These are phyloP conservation scores for Ceratocystis diversiconidia DNA, from an alignment of 2,329 filamentous ascomycete genomes.

Conservation along the genomic window DNA sequence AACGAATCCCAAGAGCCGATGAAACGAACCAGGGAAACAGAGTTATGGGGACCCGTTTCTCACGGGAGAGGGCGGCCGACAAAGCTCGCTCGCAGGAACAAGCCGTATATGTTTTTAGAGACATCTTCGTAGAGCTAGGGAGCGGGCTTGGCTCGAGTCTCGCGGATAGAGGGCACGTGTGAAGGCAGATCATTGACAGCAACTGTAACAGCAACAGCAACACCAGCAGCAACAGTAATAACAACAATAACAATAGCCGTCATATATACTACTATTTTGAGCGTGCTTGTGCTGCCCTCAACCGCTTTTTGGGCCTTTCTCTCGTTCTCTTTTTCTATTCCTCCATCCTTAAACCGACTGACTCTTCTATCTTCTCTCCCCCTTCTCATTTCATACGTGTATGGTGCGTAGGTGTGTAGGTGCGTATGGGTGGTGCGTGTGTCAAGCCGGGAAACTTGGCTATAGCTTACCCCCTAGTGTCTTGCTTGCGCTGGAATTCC, in stretches of 20 bases:
- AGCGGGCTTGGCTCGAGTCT: neutral
- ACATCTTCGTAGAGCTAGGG: neutral
- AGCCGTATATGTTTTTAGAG: neutral
- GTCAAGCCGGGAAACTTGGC: no score
- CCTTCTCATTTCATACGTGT: neutral
- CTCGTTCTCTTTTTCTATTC: neutral
- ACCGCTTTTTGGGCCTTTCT: neutral
- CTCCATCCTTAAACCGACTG: neutral
- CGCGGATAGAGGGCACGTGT: neutral
- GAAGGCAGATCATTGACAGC: no score
- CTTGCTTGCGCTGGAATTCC: neutral
- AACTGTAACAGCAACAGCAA: no score
- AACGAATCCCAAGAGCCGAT: neutral
- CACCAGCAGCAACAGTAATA: no score
- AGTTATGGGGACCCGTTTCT: conserved; percentile 3
- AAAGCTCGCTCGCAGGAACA: neutral
- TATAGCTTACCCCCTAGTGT: neutral
- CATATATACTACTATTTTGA: no score
- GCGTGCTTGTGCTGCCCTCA: neutral
- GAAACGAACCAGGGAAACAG: conserved; percentile 7
- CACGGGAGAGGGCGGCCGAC: neutral
- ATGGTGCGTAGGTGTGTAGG: neutral
- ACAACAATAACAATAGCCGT: no score
- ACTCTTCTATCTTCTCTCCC: neutral
- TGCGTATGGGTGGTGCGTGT: neutral